Evolutionary conservation across 106 monocot species (phyloP).

Genomic region (Vanilla planifolia): DNA sequence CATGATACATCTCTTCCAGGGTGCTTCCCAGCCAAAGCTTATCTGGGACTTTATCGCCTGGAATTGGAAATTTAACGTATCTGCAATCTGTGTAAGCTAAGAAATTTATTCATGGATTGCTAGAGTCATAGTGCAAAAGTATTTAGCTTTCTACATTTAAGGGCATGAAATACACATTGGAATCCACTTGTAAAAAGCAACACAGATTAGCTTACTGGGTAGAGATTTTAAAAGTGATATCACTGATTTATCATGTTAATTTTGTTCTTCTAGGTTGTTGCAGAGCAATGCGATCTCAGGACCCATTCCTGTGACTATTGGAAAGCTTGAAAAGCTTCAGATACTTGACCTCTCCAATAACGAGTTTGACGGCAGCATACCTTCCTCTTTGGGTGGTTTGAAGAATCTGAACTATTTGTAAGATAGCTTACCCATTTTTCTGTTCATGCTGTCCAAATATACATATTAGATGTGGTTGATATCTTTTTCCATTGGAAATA

Average conservation of each 20-base stretch:
- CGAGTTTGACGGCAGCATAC: conserved; percentile 48
- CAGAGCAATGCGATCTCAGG: conserved; percentile 72
- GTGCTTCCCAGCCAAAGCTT: conserved; percentile 84
- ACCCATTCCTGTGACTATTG: conserved; percentile 43
- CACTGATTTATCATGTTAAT: not conserved
- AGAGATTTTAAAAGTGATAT: not conserved
- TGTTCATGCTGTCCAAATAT: no score
- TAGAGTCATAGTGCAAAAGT: no score
- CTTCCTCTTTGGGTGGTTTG: conserved; percentile 45
- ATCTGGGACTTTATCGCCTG: conserved; percentile 78
- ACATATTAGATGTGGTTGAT: no score
- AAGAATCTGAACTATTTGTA: conserved; percentile 68
- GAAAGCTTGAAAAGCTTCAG: conserved; percentile 53
- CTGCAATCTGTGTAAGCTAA: conserved; percentile 84
- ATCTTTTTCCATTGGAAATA: no score
- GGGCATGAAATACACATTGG: no score
- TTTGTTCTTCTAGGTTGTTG: conserved; percentile 43
- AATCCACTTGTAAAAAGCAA: no score
- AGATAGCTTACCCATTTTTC: conserved; percentile 18
- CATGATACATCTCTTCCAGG: conserved; percentile 25
- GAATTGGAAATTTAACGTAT: conserved; percentile 81
- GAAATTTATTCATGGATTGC: not conserved
- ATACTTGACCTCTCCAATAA: conserved; percentile 63
- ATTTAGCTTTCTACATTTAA: no score
- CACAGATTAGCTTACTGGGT: not conserved